Base-by-base conservation (phyloP, 73 alveolate genomes). In the Symbiodinium natans region DNA sequence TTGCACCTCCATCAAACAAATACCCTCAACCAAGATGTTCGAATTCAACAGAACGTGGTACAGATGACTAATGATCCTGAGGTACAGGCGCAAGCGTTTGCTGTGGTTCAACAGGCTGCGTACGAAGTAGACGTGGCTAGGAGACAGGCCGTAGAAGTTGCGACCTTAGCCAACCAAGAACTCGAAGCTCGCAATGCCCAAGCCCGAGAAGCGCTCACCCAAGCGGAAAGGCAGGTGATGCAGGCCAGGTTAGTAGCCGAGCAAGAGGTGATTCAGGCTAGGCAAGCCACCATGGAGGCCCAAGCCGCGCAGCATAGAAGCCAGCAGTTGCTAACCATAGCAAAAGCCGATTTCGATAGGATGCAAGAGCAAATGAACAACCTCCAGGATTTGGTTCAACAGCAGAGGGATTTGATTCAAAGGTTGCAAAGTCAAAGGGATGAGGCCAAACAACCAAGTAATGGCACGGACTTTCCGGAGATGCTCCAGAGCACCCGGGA, bases 141-240 rank as follows among this genome's bases (percentile, higher is more conserved):
- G 31, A 56, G 75, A 31, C 75, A 56, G 75, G 75, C 75, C 29
- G 75, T 25, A 56, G 75, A 56, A 25, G 75, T 56, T 56, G 75
- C 75, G 31, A 56, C 75, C 36, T 31, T 27, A 56, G 75, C 75
- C 6, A 25, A 15, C 75, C 75, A 1, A 56, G 75, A 56, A 31
- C 75, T 56, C 75, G 75, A 2, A 56, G 75, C 75, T 25, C 75
- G 19, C 29, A 56, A 56, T 31, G 19, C 19, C 34, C 75, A 56
- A 56, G 19, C 75, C 75, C 75, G 75, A 56, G 75, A 56, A 56
- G 75, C 75, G 33, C 75, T 56, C 75, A 56, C 75, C 36, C 75
- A 56, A 56, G 75, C 75, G 6, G 75, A 56, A 56, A 56, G 75
- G 75, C 75, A 56, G 33, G 75, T 56, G 75, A 5, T 56, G 75